phyloP scores from a whole-genome alignment of 1,284 basidiomycete genomes.

The Anthracocystis walkeri region DNA sequence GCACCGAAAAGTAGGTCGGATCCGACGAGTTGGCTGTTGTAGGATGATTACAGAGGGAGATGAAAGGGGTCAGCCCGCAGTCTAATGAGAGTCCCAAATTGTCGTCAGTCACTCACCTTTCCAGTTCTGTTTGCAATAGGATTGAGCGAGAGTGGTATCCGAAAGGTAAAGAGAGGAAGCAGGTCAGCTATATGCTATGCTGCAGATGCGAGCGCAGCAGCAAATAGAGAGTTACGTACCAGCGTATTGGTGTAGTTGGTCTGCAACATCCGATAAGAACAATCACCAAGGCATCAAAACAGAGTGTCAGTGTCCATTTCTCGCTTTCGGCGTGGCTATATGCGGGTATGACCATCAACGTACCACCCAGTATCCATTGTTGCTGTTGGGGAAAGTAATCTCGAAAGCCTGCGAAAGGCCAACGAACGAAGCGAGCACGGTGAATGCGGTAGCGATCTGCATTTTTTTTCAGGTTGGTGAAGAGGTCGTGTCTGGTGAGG shows the following conservation, averaged over 20 bases:
- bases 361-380: constrained; percentile 57
- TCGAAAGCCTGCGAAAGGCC: constrained; percentile 48
- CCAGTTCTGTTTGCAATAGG: constrained; percentile 27
- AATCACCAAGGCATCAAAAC: not conserved
- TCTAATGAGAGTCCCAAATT: too few relatives aligned
- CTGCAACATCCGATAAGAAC: constrained; percentile 5
- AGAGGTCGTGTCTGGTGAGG: not conserved
- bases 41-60: too few relatives aligned
- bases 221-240: constrained; percentile 5
- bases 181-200: constrained; percentile 2
- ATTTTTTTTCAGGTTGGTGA: constrained; percentile 16
- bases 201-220: too few relatives aligned
- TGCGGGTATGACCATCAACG: constrained; percentile 10
- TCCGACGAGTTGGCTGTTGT: constrained; percentile 52
- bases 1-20: constrained; percentile 45
- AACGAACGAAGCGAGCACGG: constrained; percentile 33
- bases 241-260: constrained; percentile 55
- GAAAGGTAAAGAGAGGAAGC: not conserved
- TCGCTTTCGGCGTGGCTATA: not conserved
- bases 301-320: not conserved
- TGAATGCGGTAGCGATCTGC: constrained; percentile 28
- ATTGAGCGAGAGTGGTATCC: not conserved
- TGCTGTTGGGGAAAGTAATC: constrained; percentile 53
- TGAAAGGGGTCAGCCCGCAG: not conserved
- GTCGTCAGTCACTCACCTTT: constrained; percentile 22